Conservation (phyloP, 495 filamentous ascomycete species). For the Tuber aestivum region DNA sequence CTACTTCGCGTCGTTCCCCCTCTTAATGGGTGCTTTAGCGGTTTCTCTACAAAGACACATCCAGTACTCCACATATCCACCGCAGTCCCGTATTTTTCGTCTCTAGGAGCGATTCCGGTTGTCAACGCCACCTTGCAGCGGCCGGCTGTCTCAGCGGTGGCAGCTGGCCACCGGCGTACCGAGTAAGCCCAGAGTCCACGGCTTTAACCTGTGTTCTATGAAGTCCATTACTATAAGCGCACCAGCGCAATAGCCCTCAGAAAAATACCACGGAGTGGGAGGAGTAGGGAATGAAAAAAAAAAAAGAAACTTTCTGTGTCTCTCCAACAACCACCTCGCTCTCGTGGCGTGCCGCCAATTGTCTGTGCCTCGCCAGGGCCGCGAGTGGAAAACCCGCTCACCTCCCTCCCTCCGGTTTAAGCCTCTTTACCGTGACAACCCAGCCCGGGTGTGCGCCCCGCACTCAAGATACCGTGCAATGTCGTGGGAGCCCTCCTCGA, state of each 20-base stretch:
- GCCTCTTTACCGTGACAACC: conserved; percentile 85
- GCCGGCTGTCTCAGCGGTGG: conserved; percentile 85
- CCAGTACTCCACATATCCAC: conserved; percentile 95
- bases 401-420: conserved; percentile 83
- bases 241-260: conserved; percentile 45
- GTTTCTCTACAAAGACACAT: conserved; percentile 85
- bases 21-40: conserved; percentile 73
- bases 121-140: conserved; percentile 93
- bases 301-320: conserved; percentile 64
- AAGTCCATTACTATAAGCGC: conserved; percentile 97
- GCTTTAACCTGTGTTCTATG: conserved; percentile 93
- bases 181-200: conserved; percentile 95
- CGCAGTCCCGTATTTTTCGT: conserved; percentile 64
- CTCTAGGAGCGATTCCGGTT: conserved; percentile 84
- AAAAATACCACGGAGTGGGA: neutral
- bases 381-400: conserved; percentile 82
- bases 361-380: conserved; percentile 82
- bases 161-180: conserved; percentile 75
- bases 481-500: conserved; percentile 94
- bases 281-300: neutral
- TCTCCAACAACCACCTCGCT: conserved; percentile 88
- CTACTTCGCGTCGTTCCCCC: conserved; percentile 95
- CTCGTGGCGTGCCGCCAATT: conserved; percentile 55
- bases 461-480: conserved; percentile 86
- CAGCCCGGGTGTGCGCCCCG: conserved; percentile 71